Conservation (phyloP, 768 basidiomycete species). For the Kwoniella heveanensis region DNA sequence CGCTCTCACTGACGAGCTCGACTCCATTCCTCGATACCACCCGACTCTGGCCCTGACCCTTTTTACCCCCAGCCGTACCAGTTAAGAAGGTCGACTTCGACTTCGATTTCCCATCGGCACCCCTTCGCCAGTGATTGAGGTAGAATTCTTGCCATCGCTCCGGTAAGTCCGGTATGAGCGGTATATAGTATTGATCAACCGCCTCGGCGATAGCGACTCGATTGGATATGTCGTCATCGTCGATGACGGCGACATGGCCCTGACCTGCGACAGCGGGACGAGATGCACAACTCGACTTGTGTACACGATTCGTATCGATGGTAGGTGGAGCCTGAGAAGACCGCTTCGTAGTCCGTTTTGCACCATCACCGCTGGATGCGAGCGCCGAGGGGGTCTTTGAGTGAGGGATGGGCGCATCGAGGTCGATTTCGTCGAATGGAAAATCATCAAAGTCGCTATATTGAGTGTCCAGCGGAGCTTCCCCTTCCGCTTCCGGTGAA, state of each 20-base stretch:
- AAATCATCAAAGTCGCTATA: slow-evolving; percentile 18
- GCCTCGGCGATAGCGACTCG: neutral
- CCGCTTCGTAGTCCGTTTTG: neutral
- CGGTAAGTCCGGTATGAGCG: slow-evolving; percentile 12
- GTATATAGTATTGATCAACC: slow-evolving; percentile 11
- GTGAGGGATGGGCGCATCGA: neutral
- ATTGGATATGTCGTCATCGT: neutral
- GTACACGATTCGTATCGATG: no score
- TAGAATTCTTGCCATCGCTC: slow-evolving; percentile 36
- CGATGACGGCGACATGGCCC: neutral
- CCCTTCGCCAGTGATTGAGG: slow-evolving; percentile 45
- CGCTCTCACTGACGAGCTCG: neutral
- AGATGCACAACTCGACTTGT: no score
- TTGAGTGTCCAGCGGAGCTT: neutral
- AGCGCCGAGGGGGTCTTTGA: neutral
- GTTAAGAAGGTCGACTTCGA: neutral
- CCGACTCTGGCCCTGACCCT: neutral
- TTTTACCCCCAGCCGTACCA: neutral
- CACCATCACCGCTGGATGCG: neutral
- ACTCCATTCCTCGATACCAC: slow-evolving; percentile 1
- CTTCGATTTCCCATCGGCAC: slow-evolving; percentile 25
- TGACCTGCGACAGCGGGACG: neutral
- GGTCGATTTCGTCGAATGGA: slow-evolving; percentile 21
- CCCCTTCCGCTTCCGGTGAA: neutral
- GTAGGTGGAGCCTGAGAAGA: neutral